A percentile compares a stretch with the other conserved stretches of the same genome.
Conservation (phyloP, 2,329 filamentous ascomycete species). For the Didymosphaeria variabile region DNA sequence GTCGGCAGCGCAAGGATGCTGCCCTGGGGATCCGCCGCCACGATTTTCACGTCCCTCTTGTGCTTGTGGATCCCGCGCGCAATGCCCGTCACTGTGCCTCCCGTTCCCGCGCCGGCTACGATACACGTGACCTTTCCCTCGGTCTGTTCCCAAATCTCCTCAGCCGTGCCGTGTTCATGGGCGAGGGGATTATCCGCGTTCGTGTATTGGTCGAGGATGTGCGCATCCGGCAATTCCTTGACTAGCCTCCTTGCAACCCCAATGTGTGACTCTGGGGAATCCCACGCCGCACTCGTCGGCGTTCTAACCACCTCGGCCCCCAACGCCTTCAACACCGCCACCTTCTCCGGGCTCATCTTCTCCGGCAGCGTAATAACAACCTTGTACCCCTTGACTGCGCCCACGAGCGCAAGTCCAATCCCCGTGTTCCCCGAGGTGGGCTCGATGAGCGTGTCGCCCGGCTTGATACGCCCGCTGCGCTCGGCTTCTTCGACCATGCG, state of each 20-base stretch:
- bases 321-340: constrained; percentile 89
- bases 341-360: constrained; percentile 99
- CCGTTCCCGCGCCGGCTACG: constrained; percentile 92
- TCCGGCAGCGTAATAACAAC: constrained; percentile 98
- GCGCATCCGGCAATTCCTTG: constrained; percentile 95
- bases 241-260: constrained; percentile 89
- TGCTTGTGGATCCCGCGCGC: constrained; percentile 88
- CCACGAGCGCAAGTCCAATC: constrained; percentile 93
- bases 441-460: constrained; percentile 96
- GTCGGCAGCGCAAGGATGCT: constrained; percentile 89
- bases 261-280: constrained; percentile 95
- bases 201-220: constrained; percentile 96
- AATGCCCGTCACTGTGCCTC: constrained; percentile 92
- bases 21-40: constrained; percentile 91
- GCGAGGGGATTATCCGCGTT: constrained; percentile 92
- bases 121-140: constrained; percentile 82
- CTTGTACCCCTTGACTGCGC: constrained; percentile 95
- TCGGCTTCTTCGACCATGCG: constrained; percentile 98
- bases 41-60: constrained; percentile 82
- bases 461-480: constrained; percentile 90
- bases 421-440: constrained; percentile 98
- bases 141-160: constrained; percentile 96
- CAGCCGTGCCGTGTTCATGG: constrained; percentile 91
- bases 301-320: constrained; percentile 98
- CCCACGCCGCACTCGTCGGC: constrained; percentile 93